Percentiles rank a stretch among this genome's conserved stretches.
Evolutionary conservation across 352 stramenopile genomes (phyloP).

Genomic region (Globisporangium echinulatum): DNA sequence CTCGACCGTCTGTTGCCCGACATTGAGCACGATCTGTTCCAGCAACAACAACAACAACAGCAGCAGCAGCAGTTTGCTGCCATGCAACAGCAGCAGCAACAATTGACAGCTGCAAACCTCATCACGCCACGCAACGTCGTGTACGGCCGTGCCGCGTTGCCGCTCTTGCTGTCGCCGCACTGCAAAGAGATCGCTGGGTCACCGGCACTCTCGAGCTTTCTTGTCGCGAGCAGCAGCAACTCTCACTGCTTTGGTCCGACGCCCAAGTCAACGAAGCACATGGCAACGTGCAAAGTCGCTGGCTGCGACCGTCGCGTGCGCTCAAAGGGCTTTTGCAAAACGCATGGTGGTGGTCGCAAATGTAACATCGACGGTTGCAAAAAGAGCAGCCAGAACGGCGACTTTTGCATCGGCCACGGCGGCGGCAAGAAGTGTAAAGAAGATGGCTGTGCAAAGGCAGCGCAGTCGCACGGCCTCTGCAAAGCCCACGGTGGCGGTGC

Average conservation of each 20-base stretch:
- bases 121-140: slow-evolving; percentile 25
- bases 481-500: slow-evolving; percentile 80
- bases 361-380: slow-evolving; percentile 83
- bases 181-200: slow-evolving; percentile 23
- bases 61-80: slow-evolving; percentile 2
- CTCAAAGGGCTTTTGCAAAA: slow-evolving; percentile 85
- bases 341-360: slow-evolving; percentile 73
- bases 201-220: slow-evolving; percentile 23
- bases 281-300: slow-evolving; percentile 55
- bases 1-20: slow-evolving; percentile 63
- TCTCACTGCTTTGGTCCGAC: slow-evolving; percentile 3
- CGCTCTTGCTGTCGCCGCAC: slow-evolving; percentile 30
- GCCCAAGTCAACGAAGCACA: slow-evolving; percentile 45
- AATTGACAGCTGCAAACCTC: slow-evolving; percentile 14
- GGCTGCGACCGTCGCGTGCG: slow-evolving; percentile 59
- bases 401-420: slow-evolving; percentile 85
- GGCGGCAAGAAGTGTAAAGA: slow-evolving; percentile 86
- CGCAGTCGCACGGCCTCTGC: slow-evolving; percentile 79
- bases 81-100: slow-evolving; percentile 2
- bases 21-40: slow-evolving; percentile 62
- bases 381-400: slow-evolving; percentile 82
- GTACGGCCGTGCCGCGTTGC: slow-evolving; percentile 25
- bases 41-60: slow-evolving; percentile 9
- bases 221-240: slow-evolving; percentile 10
- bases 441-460: slow-evolving; percentile 73